Evolutionary conservation across 2,329 filamentous ascomycete genomes (phyloP).

Genomic region (Coniochaeta ligniaria): DNA sequence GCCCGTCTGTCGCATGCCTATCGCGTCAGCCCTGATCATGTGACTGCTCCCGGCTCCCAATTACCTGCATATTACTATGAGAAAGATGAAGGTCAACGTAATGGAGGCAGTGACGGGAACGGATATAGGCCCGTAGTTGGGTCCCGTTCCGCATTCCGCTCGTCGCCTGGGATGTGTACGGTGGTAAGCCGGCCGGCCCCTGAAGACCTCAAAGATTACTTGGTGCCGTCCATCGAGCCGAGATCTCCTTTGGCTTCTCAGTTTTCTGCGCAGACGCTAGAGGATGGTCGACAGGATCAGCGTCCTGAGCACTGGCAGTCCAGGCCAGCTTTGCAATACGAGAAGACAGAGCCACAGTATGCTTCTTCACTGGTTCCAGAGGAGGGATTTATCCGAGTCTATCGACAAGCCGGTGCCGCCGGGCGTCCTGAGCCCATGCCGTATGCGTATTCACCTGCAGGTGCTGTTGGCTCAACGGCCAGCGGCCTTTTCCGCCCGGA

Average conservation of each 20-base stretch:
- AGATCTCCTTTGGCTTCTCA: constrained; percentile 23
- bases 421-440: background rate
- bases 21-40: background rate
- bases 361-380: background rate
- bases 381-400: background rate
- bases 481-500: background rate
- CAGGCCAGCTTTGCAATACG: background rate
- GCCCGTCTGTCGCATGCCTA: background rate
- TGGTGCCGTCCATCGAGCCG: constrained; percentile 40
- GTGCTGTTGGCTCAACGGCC: background rate
- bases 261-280: constrained; percentile 5
- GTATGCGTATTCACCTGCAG: background rate
- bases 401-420: background rate
- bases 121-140: constrained; percentile 13
- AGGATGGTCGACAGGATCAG: background rate
- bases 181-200: constrained; percentile 14
- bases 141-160: constrained; percentile 7
- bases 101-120: background rate
- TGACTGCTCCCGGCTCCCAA: background rate
- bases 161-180: constrained; percentile 7
- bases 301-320: constrained; percentile 1
- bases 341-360: background rate
- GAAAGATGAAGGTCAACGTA: background rate
- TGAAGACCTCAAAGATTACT: constrained; percentile 30
- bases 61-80: background rate